Base-by-base conservation (phyloP, 2,329 filamentous ascomycete species). In the Albophoma yamanashiensis region DNA sequence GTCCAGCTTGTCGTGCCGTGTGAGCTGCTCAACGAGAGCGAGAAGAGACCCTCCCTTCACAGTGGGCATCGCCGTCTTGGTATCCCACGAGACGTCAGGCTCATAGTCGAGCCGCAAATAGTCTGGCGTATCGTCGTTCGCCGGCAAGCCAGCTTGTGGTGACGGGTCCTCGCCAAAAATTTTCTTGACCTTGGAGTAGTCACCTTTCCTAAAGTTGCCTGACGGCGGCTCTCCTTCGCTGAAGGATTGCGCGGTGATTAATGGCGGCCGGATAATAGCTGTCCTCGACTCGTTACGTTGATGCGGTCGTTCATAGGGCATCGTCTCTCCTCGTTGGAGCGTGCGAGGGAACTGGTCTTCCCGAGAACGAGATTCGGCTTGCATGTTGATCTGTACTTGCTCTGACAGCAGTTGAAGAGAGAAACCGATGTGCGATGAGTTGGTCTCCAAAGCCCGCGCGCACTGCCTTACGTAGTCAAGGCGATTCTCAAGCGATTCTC, bases 1-100 rank as follows among this genome's bases (percentile, higher is more conserved):
- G 70, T 97, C 94, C 17, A 96, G 83, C 69, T 95, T 94, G 75
- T 99, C 94, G 70, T 99, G 94, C 56, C 94, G 86, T 20, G 94
- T 99, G 53, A 99, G 82, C 70, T 97, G 93, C 73, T 97, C 94
- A 7, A 97, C 94, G 60, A 99, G 79, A 5, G 90, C 94, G 38
- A 91, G 82, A 25, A 99, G 76, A 0, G 93, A 96, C 55, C 94
- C 94, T 65, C 93, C 94, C 72, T 92, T 94, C 61, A 99, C 82
- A 38, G 87, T 82, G 31, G 89, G 86, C 2, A 87, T 84, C 38
- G 86, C 82, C n/a, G 80, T 77, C 74, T 97, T 97, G 61, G 81
- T 82, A 70, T 97, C 94, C 78, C 93, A 97, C 2, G 90, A 89
- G 3, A 99, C 87, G 68, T 97, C 94, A 57, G 86, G 82, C 71